Evolutionary conservation across 148 eudicot genomes (phyloP).

Genomic region (Arbutus unedo): DNA sequence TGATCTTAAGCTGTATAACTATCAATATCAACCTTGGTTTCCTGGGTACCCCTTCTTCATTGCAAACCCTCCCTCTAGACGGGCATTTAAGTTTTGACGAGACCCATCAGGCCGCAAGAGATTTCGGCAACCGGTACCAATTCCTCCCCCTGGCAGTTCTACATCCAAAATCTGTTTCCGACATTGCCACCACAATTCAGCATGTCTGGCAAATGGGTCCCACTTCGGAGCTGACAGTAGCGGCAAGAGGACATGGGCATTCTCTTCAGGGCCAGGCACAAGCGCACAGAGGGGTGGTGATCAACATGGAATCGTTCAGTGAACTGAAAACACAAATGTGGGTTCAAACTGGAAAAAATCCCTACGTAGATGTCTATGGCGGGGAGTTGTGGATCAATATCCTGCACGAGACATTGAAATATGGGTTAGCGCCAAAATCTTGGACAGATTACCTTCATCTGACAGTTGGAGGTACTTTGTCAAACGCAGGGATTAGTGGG

Average conservation of each 20-base stretch:
- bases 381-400: slow-evolving; percentile 84
- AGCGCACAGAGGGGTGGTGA: slow-evolving; percentile 60
- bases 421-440: slow-evolving; percentile 77
- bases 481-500: slow-evolving; percentile 89
- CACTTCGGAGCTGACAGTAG: slow-evolving; percentile 54
- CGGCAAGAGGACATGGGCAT: slow-evolving; percentile 85
- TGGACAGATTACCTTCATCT: slow-evolving; percentile 94
- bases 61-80: slow-evolving; percentile 35
- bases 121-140: slow-evolving; percentile 55
- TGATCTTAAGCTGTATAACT: slow-evolving; percentile 39
- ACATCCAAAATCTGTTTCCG: slow-evolving; percentile 57
- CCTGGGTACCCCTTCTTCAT: slow-evolving; percentile 31
- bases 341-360: slow-evolving; percentile 25
- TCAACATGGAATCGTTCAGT: slow-evolving; percentile 55
- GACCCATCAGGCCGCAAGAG: slow-evolving; percentile 46
- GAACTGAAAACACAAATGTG: slow-evolving; percentile 43
- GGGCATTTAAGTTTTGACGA: slow-evolving; percentile 46
- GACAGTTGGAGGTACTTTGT: slow-evolving; percentile 86
- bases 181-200: slow-evolving; percentile 48
- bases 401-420: slow-evolving; percentile 48
- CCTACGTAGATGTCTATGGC: slow-evolving; percentile 71
- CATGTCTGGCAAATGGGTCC: slow-evolving; percentile 58
- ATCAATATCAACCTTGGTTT: slow-evolving; percentile 35
- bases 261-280: slow-evolving; percentile 78
- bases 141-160: slow-evolving; percentile 58